Conservation (phyloP, 768 basidiomycete genomes). For the Pleurotus platypus region DNA sequence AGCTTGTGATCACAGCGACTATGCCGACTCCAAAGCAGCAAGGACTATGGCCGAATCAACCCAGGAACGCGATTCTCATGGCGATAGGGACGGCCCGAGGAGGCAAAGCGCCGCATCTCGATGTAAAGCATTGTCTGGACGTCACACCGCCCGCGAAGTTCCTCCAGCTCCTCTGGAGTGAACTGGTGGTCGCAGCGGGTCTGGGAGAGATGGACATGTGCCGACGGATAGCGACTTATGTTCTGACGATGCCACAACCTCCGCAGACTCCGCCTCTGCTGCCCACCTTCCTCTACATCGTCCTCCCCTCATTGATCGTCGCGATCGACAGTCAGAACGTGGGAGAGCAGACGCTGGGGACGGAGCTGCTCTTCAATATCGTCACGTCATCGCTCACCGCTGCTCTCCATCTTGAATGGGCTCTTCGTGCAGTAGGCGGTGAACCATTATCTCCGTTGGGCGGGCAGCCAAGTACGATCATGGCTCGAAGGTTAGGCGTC, state of each 20-base stretch:
- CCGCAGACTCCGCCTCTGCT: slow-evolving; percentile 55
- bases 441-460: slow-evolving; percentile 43
- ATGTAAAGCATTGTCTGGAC: slow-evolving; percentile 65
- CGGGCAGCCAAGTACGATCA: slow-evolving; percentile 59
- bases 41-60: slow-evolving; percentile 44
- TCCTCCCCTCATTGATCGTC: slow-evolving; percentile 60
- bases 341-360: slow-evolving; percentile 48
- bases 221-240: slow-evolving; percentile 64
- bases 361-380: slow-evolving; percentile 63
- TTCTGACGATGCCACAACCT: slow-evolving; percentile 58
- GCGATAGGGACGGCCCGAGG: slow-evolving; percentile 56
- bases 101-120: slow-evolving; percentile 61
- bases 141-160: slow-evolving; percentile 57
- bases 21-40: background rate
- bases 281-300: slow-evolving; percentile 66
- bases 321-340: slow-evolving; percentile 50
- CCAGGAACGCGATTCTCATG: slow-evolving; percentile 51
- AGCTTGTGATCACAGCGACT: background rate
- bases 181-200: slow-evolving; percentile 49
- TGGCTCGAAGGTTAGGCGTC: slow-evolving; percentile 65
- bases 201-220: slow-evolving; percentile 60
- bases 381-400: slow-evolving; percentile 64
- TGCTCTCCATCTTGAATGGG: slow-evolving; percentile 70
- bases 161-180: slow-evolving; percentile 65
- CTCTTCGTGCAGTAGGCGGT: slow-evolving; percentile 48